Conservation (phyloP, 2,329 filamentous ascomycete species). For the Monosporascus ibericus region DNA sequence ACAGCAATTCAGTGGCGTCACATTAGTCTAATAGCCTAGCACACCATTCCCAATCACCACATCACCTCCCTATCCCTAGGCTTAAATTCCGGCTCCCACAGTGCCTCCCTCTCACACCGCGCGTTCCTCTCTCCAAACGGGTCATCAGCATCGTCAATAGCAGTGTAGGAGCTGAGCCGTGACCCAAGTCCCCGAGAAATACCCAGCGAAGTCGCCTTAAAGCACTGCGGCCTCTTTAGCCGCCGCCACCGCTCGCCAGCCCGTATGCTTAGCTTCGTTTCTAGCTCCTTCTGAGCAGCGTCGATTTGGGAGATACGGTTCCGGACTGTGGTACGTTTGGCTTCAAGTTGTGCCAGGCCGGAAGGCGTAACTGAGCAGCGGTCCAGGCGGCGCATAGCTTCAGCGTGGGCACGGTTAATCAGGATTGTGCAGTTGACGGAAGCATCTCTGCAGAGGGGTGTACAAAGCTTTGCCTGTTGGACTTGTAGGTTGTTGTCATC, state of each 20-base stretch:
- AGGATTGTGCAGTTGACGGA: neutral
- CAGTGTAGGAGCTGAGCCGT: neutral
- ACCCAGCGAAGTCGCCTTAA: neutral
- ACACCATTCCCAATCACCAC: too few species aligned
- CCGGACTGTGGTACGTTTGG: neutral
- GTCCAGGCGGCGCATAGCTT: neutral
- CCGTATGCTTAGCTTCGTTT: neutral
- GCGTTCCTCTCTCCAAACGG: neutral
- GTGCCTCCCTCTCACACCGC: neutral
- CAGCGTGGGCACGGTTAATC: neutral
- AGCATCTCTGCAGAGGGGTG: too few species aligned
- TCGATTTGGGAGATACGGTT: neutral
- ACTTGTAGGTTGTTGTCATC: neutral
- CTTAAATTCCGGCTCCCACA: too few species aligned
- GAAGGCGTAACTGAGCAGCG: neutral
- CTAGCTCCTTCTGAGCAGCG: neutral
- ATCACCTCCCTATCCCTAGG: too few species aligned
- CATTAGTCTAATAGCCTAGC: too few species aligned
- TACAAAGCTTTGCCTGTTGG: neutral
- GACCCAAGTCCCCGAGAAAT: neutral
- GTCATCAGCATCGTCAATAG: neutral
- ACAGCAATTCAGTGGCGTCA: too few species aligned
- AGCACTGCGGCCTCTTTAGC: neutral
- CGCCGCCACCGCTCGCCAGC: neutral
- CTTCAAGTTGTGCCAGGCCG: neutral